Evolutionary conservation across 768 basidiomycete genomes (phyloP).

Genomic region (Rhizopogon vesiculosus): DNA sequence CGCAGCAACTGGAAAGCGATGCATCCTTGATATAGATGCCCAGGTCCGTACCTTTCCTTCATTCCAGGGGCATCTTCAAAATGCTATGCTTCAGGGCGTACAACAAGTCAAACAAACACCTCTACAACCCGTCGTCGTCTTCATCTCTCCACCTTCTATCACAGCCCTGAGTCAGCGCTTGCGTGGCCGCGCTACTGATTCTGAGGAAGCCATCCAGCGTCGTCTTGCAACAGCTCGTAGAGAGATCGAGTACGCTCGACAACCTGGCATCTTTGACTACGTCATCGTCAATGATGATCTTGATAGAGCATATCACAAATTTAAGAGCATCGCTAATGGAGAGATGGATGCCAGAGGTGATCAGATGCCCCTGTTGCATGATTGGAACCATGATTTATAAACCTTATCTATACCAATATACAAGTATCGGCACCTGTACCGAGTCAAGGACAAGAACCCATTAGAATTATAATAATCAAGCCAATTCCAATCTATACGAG

Average conservation of each 20-base stretch:
- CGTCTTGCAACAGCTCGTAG: slow-evolving; percentile 72
- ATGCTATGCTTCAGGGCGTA: slow-evolving; percentile 62
- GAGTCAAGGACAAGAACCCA: too few species aligned
- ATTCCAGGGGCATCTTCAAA: background rate
- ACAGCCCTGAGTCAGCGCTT: slow-evolving; percentile 66
- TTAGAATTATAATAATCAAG: too few species aligned
- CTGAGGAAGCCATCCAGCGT: slow-evolving; percentile 62
- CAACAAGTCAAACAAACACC: slow-evolving; percentile 83
- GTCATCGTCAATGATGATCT: slow-evolving; percentile 91
- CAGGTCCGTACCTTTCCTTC: slow-evolving; percentile 53
- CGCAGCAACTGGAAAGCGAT: slow-evolving; percentile 64
- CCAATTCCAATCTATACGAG: too few species aligned
- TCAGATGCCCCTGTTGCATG: slow-evolving; percentile 59
- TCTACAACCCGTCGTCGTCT: slow-evolving; percentile 84
- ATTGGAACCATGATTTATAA: slow-evolving; percentile 25
- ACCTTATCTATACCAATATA: background rate
- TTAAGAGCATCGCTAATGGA: slow-evolving; percentile 74
- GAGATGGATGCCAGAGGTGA: slow-evolving; percentile 50
- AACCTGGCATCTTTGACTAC: slow-evolving; percentile 69
- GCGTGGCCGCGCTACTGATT: slow-evolving; percentile 79
- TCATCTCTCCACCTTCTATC: slow-evolving; percentile 87
- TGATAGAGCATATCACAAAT: slow-evolving; percentile 73
- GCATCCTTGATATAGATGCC: slow-evolving; percentile 93
- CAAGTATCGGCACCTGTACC: too few species aligned
- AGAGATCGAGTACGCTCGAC: slow-evolving; percentile 82